Conservation (phyloP, 1,139 yeast species). For the Debaryomyces singareniensis region DNA sequence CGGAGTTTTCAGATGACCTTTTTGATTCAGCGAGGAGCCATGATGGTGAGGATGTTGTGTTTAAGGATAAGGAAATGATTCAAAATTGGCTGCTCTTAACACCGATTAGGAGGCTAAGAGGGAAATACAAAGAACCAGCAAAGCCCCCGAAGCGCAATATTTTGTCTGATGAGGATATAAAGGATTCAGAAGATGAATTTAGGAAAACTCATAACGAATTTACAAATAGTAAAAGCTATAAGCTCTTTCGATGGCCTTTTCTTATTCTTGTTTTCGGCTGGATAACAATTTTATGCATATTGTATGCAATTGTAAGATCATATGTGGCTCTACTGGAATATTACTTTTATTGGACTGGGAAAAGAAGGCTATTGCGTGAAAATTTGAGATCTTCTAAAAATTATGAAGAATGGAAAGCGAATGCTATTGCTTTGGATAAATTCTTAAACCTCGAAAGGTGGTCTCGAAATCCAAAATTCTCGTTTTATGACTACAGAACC, state of each 20-base stretch:
- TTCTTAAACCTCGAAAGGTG: conserved; percentile 57
- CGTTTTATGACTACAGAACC: conserved; percentile 64
- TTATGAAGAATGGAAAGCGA: conserved; percentile 58
- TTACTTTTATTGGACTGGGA: conserved; percentile 54
- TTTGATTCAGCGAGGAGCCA: not conserved
- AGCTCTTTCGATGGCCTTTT: conserved; percentile 61
- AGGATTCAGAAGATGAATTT: conserved; percentile 2
- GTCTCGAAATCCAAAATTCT: conserved; percentile 57
- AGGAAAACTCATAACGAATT: conserved; percentile 31
- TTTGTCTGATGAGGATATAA: no score
- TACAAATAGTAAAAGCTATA: conserved; percentile 43
- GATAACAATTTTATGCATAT: conserved; percentile 43
- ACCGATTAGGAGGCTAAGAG: conserved; percentile 35
- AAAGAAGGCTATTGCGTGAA: conserved; percentile 43
- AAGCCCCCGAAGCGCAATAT: no score
- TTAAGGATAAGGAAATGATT: conserved; percentile 4
- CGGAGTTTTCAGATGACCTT: not conserved
- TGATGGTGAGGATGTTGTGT: conserved; percentile 1
- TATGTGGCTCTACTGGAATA: conserved; percentile 64
- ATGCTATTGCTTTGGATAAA: conserved; percentile 53
- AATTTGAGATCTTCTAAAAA: conserved; percentile 41
- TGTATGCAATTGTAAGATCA: conserved; percentile 50
- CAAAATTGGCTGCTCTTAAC: conserved; percentile 27
- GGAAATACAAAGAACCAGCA: not conserved
- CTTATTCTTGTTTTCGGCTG: conserved; percentile 46